Percentiles rank a stretch among this genome's conserved stretches.
These are phyloP conservation scores for Nasturtium officinale DNA, from an alignment of 345 rosid genomes.

Conservation along the genomic window DNA sequence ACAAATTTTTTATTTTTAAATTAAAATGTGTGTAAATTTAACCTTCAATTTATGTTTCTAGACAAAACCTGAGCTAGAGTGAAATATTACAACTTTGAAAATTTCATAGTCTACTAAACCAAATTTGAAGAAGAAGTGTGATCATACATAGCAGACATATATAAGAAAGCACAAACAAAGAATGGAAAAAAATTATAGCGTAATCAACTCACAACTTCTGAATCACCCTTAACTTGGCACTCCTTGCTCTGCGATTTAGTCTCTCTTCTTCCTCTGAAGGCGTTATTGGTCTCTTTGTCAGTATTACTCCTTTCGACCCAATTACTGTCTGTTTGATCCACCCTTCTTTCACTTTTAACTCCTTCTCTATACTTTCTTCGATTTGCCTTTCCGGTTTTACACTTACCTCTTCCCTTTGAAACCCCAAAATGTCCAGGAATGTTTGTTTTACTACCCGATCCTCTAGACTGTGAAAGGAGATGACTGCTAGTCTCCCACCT, in stretches of 20 bases:
- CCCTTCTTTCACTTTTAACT: slow-evolving; percentile 42
- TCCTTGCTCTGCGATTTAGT: slow-evolving; percentile 71
- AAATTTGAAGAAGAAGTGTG: not conserved
- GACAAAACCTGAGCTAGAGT: not conserved
- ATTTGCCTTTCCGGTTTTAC: slow-evolving; percentile 30
- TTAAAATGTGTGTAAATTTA: not conserved
- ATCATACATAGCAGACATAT: not conserved
- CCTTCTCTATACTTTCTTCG: slow-evolving; percentile 32
- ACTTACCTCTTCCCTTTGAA: slow-evolving; percentile 32
- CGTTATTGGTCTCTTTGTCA: slow-evolving; percentile 89
- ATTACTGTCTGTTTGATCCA: slow-evolving; percentile 69
- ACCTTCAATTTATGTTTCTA: not conserved
- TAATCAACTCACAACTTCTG: slow-evolving; percentile 49
- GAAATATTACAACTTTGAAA: not conserved
- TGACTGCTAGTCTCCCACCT: slow-evolving; percentile 88
- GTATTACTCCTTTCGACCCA: slow-evolving; percentile 67
- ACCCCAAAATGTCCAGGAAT: slow-evolving; percentile 68
- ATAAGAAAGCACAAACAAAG: too few species aligned
- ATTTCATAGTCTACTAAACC: not conserved
- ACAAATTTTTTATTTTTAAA: not conserved
- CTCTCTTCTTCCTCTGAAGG: slow-evolving; percentile 84
- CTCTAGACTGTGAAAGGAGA: slow-evolving; percentile 94
- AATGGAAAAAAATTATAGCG: not conserved
- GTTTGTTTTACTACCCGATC: slow-evolving; percentile 90
- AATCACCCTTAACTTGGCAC: slow-evolving; percentile 91